Percentiles rank a stretch among this genome's conserved stretches.
Conservation (phyloP, 1,284 basidiomycete species). For the Puccinia novopanici region DNA sequence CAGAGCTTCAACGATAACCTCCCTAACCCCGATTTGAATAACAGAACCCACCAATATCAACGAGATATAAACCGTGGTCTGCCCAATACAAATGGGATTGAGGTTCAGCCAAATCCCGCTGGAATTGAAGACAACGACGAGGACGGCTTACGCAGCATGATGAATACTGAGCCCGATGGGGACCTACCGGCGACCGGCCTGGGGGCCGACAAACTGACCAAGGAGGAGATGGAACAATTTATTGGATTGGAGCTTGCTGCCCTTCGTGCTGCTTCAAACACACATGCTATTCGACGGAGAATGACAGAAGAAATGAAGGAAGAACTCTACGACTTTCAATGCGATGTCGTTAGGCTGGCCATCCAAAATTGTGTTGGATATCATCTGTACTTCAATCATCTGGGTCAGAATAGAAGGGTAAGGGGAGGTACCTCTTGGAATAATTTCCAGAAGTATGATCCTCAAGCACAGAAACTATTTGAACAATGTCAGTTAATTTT, state of each 20-base stretch:
- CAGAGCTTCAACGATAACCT: too few species aligned
- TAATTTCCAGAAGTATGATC: background rate
- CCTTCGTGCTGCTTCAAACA: background rate
- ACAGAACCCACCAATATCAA: too few species aligned
- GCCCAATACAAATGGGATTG: too few species aligned
- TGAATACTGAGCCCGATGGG: background rate
- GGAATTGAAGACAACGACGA: too few species aligned
- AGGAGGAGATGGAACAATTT: background rate
- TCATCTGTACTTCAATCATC: background rate
- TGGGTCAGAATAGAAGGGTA: background rate
- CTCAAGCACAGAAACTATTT: background rate
- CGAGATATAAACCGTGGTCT: too few species aligned
- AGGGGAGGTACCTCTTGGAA: background rate
- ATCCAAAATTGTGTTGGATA: background rate
- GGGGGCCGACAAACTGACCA: background rate
- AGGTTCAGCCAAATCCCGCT: too few species aligned
- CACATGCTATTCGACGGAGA: background rate
- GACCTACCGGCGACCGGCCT: too few species aligned
- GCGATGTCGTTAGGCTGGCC: background rate
- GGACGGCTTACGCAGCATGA: background rate
- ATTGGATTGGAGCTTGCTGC: background rate
- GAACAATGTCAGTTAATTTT: background rate
- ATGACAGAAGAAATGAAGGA: background rate
- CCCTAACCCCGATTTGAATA: too few species aligned
- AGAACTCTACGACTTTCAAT: slow-evolving; percentile 1